These are phyloP conservation scores for Tricladium varicosporioides DNA, from an alignment of 2,329 filamentous ascomycete genomes.

Conservation along the genomic window DNA sequence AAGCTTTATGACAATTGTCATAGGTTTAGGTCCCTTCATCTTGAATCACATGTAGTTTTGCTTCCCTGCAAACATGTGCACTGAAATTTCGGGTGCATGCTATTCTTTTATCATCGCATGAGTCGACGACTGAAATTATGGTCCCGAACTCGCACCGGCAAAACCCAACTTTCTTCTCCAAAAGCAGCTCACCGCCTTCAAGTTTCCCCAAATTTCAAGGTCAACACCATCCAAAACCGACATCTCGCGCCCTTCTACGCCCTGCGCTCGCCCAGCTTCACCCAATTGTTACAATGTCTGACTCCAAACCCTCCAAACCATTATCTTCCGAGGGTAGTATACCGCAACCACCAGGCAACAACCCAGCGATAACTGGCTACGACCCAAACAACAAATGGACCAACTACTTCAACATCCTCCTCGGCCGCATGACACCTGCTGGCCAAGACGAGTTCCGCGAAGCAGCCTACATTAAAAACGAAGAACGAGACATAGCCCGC, in stretches of 20 bases:
- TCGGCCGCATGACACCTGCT: constrained; percentile 66
- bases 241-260: constrained; percentile 1
- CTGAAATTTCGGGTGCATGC: not conserved
- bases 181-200: constrained; percentile 12
- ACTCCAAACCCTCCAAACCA: constrained; percentile 1
- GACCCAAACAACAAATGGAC: constrained; percentile 65
- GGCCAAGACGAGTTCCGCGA: constrained; percentile 75
- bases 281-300: constrained; percentile 10
- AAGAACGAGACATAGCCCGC: constrained; percentile 72
- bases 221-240: constrained; percentile 6
- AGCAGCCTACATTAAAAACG: constrained; percentile 71
- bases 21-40: constrained; percentile 53
- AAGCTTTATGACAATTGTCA: constrained; percentile 69
- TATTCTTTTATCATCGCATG: too few species aligned
- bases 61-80: not conserved
- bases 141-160: constrained; percentile 20
- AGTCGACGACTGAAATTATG: constrained; percentile 3
- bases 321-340: not conserved
- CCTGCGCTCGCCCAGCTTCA: constrained; percentile 7
- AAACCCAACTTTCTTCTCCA: constrained; percentile 5
- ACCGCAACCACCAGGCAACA: constrained; percentile 40
- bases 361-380: constrained; percentile 60
- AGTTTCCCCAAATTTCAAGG: not conserved
- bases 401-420: constrained; percentile 82
- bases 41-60: constrained; percentile 19